Conservation (phyloP, 495 filamentous ascomycete species). For the Daldinia decipiens region DNA sequence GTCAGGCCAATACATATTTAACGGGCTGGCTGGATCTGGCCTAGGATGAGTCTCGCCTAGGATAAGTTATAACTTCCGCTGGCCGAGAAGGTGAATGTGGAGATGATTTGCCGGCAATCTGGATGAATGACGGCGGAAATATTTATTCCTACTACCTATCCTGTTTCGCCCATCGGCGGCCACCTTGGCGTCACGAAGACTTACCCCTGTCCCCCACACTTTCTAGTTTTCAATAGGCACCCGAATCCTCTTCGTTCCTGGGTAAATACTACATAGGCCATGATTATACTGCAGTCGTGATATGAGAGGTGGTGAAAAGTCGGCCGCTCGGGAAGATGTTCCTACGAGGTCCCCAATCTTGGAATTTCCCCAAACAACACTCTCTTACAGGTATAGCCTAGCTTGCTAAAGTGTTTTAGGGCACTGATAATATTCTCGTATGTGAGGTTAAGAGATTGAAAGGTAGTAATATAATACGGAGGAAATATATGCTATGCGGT, state of each 20-base stretch:
- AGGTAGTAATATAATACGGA: constrained; percentile 13
- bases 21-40: constrained; percentile 16
- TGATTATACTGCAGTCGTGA: constrained; percentile 11
- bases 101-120: constrained; percentile 41
- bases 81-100: constrained; percentile 22
- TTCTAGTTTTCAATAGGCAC: constrained; percentile 9
- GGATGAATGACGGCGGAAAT: constrained; percentile 41
- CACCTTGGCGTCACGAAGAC: constrained; percentile 19
- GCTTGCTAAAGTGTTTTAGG: constrained; percentile 12
- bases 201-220: constrained; percentile 20
- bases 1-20: too few species aligned
- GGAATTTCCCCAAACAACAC: constrained; percentile 2
- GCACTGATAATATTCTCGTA: constrained; percentile 19
- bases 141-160: constrained; percentile 12
- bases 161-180: constrained; percentile 15
- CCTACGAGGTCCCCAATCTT: constrained; percentile 17
- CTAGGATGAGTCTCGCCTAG: too few species aligned
- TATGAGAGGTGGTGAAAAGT: constrained; percentile 41
- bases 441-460: constrained; percentile 9
- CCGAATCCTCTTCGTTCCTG: constrained; percentile 3
- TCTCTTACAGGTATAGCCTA: constrained; percentile 12
- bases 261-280: constrained; percentile 14
- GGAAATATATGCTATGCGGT: constrained; percentile 11
- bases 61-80: constrained; percentile 13
- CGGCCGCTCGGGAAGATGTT: constrained; percentile 46